These are phyloP conservation scores for Corynascus novoguineensis DNA, from an alignment of 495 filamentous ascomycete genomes.

Conservation along the genomic window DNA sequence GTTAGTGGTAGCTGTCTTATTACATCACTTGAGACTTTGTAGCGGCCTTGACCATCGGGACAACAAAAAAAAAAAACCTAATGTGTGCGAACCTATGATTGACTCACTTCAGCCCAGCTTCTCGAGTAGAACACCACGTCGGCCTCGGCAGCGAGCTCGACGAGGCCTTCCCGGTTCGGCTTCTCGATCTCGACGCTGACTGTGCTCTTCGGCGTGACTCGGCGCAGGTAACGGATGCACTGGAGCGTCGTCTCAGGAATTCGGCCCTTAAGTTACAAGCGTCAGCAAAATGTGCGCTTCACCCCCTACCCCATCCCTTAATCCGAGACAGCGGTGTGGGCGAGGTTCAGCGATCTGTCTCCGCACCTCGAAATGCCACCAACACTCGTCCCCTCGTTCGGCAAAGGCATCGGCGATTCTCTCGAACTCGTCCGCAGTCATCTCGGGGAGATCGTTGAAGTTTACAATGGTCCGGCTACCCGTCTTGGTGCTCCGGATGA, in stretches of 20 bases:
- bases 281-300: neutral
- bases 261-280: constrained; percentile 49
- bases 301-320: neutral
- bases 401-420: constrained; percentile 13
- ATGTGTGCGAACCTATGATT: neutral
- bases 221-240: constrained; percentile 56
- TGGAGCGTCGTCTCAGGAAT: constrained; percentile 56
- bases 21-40: neutral
- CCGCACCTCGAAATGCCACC: constrained; percentile 70
- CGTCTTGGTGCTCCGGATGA: constrained; percentile 55
- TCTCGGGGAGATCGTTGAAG: constrained; percentile 61
- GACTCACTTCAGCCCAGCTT: constrained; percentile 60
- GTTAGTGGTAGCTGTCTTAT: neutral
- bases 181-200: constrained; percentile 71
- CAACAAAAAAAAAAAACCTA: neutral
- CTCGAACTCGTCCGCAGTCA: constrained; percentile 55
- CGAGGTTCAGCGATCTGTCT: constrained; percentile 2
- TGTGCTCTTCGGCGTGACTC: constrained; percentile 38
- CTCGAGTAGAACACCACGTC: constrained; percentile 68
- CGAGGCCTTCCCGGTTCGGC: constrained; percentile 55
- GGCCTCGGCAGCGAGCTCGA: constrained; percentile 55
- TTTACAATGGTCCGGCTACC: constrained; percentile 65
- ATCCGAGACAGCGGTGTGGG: neutral
- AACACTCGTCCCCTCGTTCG: constrained; percentile 27
- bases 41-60: neutral